Evolutionary conservation across 2,329 filamentous ascomycete species (phyloP).

Genomic region (Diplocarpon rosae): DNA sequence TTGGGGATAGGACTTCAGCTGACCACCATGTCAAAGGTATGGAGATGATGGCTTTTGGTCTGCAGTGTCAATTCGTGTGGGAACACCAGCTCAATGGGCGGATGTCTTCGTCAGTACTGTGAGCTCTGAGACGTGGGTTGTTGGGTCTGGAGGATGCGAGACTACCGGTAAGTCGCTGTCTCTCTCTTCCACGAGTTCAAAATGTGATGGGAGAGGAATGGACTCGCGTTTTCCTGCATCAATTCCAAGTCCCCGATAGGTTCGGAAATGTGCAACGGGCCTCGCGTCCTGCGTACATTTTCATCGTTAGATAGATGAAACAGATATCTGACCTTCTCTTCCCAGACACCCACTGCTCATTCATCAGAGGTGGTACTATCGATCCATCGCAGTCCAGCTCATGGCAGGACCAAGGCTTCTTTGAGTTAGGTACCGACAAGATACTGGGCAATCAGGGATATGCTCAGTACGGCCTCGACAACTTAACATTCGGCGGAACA

Average conservation of each 20-base stretch:
- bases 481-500: slow-evolving; percentile 21
- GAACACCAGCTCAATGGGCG: slow-evolving; percentile 40
- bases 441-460: slow-evolving; percentile 49
- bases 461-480: slow-evolving; percentile 51
- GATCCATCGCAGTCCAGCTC: slow-evolving; percentile 40
- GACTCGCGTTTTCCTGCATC: background rate
- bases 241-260: background rate
- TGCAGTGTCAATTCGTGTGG: slow-evolving; percentile 49
- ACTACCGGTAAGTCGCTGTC: slow-evolving; percentile 15
- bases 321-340: slow-evolving; percentile 3
- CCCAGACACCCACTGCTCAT: slow-evolving; percentile 40
- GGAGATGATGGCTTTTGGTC: slow-evolving; percentile 64
- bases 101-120: slow-evolving; percentile 54
- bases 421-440: slow-evolving; percentile 43
- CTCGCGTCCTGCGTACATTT: too few species aligned
- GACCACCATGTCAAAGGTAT: slow-evolving; percentile 22
- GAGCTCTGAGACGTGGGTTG: slow-evolving; percentile 60
- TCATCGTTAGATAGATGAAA: too few species aligned
- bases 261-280: background rate
- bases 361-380: slow-evolving; percentile 48
- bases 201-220: too few species aligned
- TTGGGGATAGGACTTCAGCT: too few species aligned
- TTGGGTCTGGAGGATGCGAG: slow-evolving; percentile 46
- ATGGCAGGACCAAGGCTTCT: slow-evolving; percentile 34
- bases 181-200: background rate